Conservation (phyloP, 2,329 filamentous ascomycete genomes). For the Colletotrichum tofieldiae region DNA sequence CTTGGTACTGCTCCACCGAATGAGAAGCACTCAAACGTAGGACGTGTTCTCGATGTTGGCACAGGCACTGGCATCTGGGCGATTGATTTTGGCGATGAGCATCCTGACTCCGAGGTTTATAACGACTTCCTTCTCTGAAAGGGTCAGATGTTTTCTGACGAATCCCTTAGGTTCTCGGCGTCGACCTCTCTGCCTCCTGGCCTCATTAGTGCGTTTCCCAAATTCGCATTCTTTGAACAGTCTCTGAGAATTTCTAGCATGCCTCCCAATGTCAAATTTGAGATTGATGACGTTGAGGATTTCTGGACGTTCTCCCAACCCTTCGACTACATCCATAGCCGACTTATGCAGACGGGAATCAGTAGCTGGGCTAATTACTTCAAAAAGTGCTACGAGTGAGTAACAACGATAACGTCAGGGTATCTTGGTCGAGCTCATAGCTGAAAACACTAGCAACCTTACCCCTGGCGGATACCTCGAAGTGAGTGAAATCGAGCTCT, state of each 20-base stretch:
- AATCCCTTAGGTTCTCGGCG: slow-evolving; percentile 59
- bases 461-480: slow-evolving; percentile 62
- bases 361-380: slow-evolving; percentile 45
- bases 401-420: neutral
- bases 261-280: slow-evolving; percentile 62
- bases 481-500: slow-evolving; percentile 57
- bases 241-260: slow-evolving; percentile 47
- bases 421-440: neutral
- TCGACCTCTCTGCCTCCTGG: slow-evolving; percentile 72
- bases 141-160: neutral
- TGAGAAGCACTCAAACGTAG: slow-evolving; percentile 24
- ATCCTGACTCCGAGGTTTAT: slow-evolving; percentile 50
- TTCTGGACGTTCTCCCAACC: slow-evolving; percentile 54
- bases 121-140: rapidly evolving
- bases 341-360: slow-evolving; percentile 43
- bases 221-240: neutral
- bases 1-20: slow-evolving; percentile 48
- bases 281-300: slow-evolving; percentile 58
- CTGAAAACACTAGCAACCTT: slow-evolving; percentile 46
- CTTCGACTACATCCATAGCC: slow-evolving; percentile 48
- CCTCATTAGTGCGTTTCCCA: slow-evolving; percentile 61
- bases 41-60: slow-evolving; percentile 45
- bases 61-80: slow-evolving; percentile 48
- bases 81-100: slow-evolving; percentile 48
- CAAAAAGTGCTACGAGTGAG: slow-evolving; percentile 34